These are phyloP conservation scores for Phytopythium helicoides DNA, from an alignment of 352 stramenopile genomes.

Conservation along the genomic window DNA sequence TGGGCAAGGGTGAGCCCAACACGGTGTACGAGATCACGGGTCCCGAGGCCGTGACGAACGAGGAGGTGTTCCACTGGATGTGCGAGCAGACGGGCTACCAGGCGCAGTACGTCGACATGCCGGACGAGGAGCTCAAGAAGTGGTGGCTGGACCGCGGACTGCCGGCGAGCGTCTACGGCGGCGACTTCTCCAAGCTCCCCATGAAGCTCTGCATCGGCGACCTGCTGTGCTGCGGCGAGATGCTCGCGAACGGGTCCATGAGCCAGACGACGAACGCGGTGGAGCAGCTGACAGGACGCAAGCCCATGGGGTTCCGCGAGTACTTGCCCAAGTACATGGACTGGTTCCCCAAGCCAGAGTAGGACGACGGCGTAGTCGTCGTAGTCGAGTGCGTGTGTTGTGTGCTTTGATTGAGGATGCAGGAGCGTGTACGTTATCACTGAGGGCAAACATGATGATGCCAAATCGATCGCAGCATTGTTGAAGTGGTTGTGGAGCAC, in stretches of 20 bases:
- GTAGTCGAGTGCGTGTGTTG: constrained; percentile 63
- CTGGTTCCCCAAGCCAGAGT: constrained; percentile 17
- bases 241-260: constrained; percentile 25
- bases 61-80: constrained; percentile 26
- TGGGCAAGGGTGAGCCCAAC: constrained; percentile 23
- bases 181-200: constrained; percentile 19
- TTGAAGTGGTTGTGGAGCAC: too few species aligned
- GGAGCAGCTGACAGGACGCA: constrained; percentile 22
- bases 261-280: constrained; percentile 16
- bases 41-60: constrained; percentile 11
- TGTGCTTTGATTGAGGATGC: too few species aligned
- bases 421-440: too few species aligned
- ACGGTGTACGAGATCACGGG: constrained; percentile 24
- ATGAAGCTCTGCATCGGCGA: constrained; percentile 34
- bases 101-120: constrained; percentile 23
- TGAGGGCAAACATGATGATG: too few species aligned
- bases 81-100: constrained; percentile 23
- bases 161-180: constrained; percentile 18
- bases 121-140: constrained; percentile 22
- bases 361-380: constrained; percentile 7
- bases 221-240: constrained; percentile 24
- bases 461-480: too few species aligned
- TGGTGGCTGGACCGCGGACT: constrained; percentile 23
- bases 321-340: constrained; percentile 20
- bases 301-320: constrained; percentile 19